These are phyloP conservation scores for Saccharomyces hybrid DNA, from an alignment of 1,139 yeast genomes.

Conservation along the genomic window DNA sequence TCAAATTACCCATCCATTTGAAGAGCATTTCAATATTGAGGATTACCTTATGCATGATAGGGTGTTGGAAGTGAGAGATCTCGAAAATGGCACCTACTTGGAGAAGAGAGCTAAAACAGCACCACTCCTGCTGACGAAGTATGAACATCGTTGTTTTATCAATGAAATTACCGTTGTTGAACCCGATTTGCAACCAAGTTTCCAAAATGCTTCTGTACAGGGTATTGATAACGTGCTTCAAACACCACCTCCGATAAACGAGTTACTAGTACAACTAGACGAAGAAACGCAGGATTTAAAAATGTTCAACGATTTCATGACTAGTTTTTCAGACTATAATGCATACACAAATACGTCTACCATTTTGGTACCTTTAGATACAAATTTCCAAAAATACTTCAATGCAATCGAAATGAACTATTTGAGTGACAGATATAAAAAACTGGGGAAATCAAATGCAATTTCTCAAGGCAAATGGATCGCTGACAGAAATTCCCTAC, in stretches of 20 bases:
- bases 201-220: slow-evolving; percentile 67
- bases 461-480: slow-evolving; percentile 32
- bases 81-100: slow-evolving; percentile 12
- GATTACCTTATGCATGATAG: slow-evolving; percentile 22
- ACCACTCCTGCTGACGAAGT: slow-evolving; percentile 9
- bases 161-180: slow-evolving; percentile 54
- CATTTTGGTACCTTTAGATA: slow-evolving; percentile 42
- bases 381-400: slow-evolving; percentile 31
- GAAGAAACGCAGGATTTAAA: not conserved
- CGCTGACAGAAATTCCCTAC: slow-evolving; percentile 22
- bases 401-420: slow-evolving; percentile 43
- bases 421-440: slow-evolving; percentile 30
- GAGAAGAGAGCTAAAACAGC: not conserved
- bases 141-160: slow-evolving; percentile 27
- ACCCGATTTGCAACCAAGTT: slow-evolving; percentile 55
- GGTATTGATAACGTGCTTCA: slow-evolving; percentile 47
- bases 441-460: slow-evolving; percentile 8
- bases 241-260: slow-evolving; percentile 6
- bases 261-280: slow-evolving; percentile 1
- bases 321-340: slow-evolving; percentile 2
- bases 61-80: slow-evolving; percentile 13
- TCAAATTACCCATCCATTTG: slow-evolving; percentile 16
- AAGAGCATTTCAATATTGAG: slow-evolving; percentile 18
- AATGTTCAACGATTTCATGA: slow-evolving; percentile 1
- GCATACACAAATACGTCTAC: slow-evolving; percentile 20